Evolutionary conservation across 1,139 yeast species (phyloP).

Genomic region (Candida sanyaensis): DNA sequence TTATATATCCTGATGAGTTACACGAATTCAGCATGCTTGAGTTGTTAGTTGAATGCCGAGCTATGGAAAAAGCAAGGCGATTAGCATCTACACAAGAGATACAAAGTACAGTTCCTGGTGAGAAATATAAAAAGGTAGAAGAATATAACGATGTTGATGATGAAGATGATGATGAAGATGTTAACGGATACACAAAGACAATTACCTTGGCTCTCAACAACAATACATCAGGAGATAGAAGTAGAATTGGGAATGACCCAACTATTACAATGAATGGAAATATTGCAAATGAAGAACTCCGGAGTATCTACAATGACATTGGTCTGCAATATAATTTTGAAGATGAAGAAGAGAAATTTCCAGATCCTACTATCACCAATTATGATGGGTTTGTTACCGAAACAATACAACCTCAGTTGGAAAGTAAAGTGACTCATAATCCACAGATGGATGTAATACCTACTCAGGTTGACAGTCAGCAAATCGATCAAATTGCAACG

Average conservation of each 20-base stretch:
- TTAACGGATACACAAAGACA: conserved; percentile 19
- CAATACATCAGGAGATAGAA: conserved; percentile 14
- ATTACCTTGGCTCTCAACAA: conserved; percentile 35
- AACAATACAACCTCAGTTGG: conserved; percentile 29
- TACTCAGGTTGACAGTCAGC: conserved; percentile 7
- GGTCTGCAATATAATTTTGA: conserved; percentile 33
- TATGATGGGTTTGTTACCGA: conserved; percentile 57
- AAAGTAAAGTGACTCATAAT: not conserved
- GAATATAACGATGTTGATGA: conserved; percentile 10
- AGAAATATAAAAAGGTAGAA: not conserved
- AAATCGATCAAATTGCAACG: conserved; percentile 17
- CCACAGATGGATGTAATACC: conserved; percentile 1
- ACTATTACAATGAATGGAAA: conserved; percentile 78
- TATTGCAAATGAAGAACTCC: conserved; percentile 74
- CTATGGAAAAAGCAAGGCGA: conserved; percentile 5
- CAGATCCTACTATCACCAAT: conserved; percentile 35
- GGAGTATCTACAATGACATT: conserved; percentile 75
- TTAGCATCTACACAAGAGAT: not conserved
- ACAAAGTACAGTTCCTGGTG: not conserved
- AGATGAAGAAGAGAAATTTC: conserved; percentile 27
- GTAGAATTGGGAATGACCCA: conserved; percentile 53
- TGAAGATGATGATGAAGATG: no score
- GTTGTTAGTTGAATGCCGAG: conserved; percentile 31
- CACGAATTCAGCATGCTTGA: conserved; percentile 64
- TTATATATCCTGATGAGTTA: conserved; percentile 40